These are phyloP conservation scores for Rhizopogon salebrosus DNA, from an alignment of 768 basidiomycete genomes.

Conservation along the genomic window DNA sequence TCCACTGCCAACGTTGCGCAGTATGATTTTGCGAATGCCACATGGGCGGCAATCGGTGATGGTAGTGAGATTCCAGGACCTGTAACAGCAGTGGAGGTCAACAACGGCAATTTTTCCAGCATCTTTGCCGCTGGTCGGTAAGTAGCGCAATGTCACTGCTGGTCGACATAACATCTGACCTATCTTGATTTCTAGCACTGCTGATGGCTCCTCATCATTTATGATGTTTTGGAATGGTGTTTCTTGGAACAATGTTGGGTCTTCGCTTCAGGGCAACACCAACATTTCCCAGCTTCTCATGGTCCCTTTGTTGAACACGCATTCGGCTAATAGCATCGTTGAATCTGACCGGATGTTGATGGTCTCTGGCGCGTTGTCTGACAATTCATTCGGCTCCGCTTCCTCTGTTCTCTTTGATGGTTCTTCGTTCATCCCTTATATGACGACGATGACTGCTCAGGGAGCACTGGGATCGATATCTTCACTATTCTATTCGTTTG, in stretches of 20 bases:
- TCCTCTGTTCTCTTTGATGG: constrained; percentile 91
- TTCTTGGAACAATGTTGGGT: constrained; percentile 66
- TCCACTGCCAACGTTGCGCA: constrained; percentile 67
- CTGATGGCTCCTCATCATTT: constrained; percentile 63
- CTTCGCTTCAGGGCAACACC: constrained; percentile 48
- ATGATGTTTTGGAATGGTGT: constrained; percentile 81
- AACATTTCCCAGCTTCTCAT: constrained; percentile 80
- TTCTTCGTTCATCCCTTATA: constrained; percentile 72
- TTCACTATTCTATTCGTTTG: constrained; percentile 78
- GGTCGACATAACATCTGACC: neutral
- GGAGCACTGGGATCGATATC: constrained; percentile 70
- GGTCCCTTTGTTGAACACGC: constrained; percentile 83
- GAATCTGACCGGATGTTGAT: constrained; percentile 86
- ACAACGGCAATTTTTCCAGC: constrained; percentile 73
- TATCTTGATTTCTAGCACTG: constrained; percentile 32
- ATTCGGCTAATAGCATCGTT: constrained; percentile 63
- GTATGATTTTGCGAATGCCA: constrained; percentile 64
- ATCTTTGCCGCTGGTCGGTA: constrained; percentile 89
- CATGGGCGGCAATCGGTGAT: constrained; percentile 69
- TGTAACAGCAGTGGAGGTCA: constrained; percentile 82
- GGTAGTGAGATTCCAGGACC: constrained; percentile 74
- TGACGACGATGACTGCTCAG: constrained; percentile 57
- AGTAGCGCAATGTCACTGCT: constrained; percentile 20
- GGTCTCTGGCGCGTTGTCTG: constrained; percentile 74
- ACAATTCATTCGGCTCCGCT: constrained; percentile 68